A percentile compares a stretch with the other conserved stretches of the same genome.
These are phyloP conservation scores for Tilletia horrida DNA, from an alignment of 1,284 basidiomycete species.

Conservation along the genomic window DNA sequence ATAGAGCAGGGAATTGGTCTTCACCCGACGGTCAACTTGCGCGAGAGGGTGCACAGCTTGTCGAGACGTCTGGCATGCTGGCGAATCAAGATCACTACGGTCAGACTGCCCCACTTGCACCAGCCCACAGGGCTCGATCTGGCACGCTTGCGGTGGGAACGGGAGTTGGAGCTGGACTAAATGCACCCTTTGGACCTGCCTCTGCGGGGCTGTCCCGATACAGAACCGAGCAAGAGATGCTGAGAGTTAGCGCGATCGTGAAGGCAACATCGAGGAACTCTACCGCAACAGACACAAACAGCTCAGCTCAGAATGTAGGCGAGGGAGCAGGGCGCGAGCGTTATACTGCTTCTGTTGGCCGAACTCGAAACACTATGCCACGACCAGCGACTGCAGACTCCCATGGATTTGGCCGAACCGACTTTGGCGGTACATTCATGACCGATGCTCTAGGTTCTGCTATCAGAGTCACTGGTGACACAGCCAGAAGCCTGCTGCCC, in stretches of 20 bases:
- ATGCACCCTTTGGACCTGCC: background rate
- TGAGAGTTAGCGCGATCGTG: constrained; percentile 1
- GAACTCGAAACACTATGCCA: no score
- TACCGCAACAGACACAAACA: no score
- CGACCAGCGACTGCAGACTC: no score
- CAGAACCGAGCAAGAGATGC: background rate
- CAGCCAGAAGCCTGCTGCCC: background rate
- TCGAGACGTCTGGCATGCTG: no score
- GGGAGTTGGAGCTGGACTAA: background rate
- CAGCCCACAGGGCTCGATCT: background rate
- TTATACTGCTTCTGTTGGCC: background rate
- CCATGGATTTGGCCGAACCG: background rate
- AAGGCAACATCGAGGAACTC: background rate
- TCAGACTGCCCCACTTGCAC: no score
- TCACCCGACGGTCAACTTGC: no score
- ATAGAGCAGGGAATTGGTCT: no score
- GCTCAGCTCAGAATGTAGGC: no score
- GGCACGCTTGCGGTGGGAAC: constrained; percentile 4
- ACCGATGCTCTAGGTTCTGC: constrained; percentile 1
- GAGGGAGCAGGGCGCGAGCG: background rate
- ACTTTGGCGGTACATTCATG: background rate
- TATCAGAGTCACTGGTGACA: background rate
- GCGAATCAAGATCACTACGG: no score
- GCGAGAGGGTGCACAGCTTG: no score
- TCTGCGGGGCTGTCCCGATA: background rate